These are phyloP conservation scores for Pythium brachiatum DNA, from an alignment of 352 stramenopile genomes.

Conservation along the genomic window DNA sequence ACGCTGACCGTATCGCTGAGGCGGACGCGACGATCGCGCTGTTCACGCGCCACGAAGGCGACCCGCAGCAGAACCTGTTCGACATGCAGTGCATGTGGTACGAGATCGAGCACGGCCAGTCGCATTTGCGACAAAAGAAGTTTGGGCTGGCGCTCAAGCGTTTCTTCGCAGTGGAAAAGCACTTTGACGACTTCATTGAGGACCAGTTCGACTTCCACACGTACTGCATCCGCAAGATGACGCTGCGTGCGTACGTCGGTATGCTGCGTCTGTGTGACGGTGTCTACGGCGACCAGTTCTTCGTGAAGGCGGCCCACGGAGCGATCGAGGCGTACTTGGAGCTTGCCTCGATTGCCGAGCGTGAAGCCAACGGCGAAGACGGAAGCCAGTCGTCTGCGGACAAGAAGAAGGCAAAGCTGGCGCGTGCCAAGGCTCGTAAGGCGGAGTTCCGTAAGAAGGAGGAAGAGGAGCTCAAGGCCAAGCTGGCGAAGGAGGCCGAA, in stretches of 20 bases:
- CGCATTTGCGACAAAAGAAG: slow-evolving; percentile 58
- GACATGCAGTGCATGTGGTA: slow-evolving; percentile 99
- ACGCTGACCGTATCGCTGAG: slow-evolving; percentile 90
- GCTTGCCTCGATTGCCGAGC: slow-evolving; percentile 69
- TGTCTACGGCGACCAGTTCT: slow-evolving; percentile 90
- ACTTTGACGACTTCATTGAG: slow-evolving; percentile 97
- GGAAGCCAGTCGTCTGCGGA: slow-evolving; percentile 88
- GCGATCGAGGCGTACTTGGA: slow-evolving; percentile 90
- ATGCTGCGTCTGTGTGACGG: slow-evolving; percentile 93
- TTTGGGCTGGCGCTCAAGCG: slow-evolving; percentile 92
- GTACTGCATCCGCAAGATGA: slow-evolving; percentile 99
- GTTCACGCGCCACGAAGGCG: slow-evolving; percentile 96
- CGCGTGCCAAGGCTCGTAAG: slow-evolving; percentile 86
- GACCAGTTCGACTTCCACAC: slow-evolving; percentile 99
- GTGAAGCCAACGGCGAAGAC: slow-evolving; percentile 63
- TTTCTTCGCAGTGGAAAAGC: slow-evolving; percentile 94
- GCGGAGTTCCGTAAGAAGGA: slow-evolving; percentile 88
- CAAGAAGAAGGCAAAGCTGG: slow-evolving; percentile 91
- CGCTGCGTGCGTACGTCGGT: slow-evolving; percentile 93
- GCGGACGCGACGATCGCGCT: slow-evolving; percentile 94
- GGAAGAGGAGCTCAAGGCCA: slow-evolving; percentile 66
- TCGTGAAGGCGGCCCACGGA: slow-evolving; percentile 84
- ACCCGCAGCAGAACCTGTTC: slow-evolving; percentile 95
- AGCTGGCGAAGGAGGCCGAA: slow-evolving; percentile 76
- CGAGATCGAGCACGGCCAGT: slow-evolving; percentile 89